These are phyloP conservation scores for Colletotrichum paranaense DNA, from an alignment of 2,329 filamentous ascomycete species.

Conservation along the genomic window DNA sequence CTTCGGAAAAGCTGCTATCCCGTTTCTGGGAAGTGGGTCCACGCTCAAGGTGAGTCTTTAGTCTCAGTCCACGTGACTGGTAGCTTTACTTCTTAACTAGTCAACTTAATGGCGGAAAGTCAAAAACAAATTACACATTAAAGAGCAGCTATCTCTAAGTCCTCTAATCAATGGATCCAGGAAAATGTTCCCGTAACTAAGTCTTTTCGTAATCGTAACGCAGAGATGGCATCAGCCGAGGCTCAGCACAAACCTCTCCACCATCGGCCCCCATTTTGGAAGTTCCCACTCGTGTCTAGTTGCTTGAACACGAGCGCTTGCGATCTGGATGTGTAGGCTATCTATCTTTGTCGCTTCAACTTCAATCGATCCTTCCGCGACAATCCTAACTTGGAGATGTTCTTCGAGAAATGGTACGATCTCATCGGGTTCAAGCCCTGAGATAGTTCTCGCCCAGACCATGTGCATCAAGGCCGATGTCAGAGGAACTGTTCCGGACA, in stretches of 20 bases:
- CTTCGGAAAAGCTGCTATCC: constrained; percentile 33
- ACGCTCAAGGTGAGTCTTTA: background rate
- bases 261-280: constrained; percentile 49
- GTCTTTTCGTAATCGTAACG: background rate
- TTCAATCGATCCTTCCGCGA: constrained; percentile 42
- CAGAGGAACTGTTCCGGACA: constrained; percentile 63
- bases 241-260: constrained; percentile 34
- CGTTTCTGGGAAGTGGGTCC: constrained; percentile 32
- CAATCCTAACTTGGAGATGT: constrained; percentile 49
- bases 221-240: background rate
- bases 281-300: constrained; percentile 47
- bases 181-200: background rate
- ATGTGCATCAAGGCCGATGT: constrained; percentile 60
- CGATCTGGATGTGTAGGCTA: constrained; percentile 49
- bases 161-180: background rate
- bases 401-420: constrained; percentile 55
- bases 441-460: constrained; percentile 50
- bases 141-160: background rate
- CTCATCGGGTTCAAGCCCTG: constrained; percentile 48
- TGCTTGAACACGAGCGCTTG: constrained; percentile 50
- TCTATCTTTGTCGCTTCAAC: constrained; percentile 43
- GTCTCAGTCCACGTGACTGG: background rate
- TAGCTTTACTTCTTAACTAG: too few species aligned
- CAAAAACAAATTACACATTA: background rate
- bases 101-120: background rate